Evolutionary conservation across 768 basidiomycete species (phyloP), one percentile per base, ranked within the genome.

Genomic region (Hortiboletus flavorubellus): DNA sequence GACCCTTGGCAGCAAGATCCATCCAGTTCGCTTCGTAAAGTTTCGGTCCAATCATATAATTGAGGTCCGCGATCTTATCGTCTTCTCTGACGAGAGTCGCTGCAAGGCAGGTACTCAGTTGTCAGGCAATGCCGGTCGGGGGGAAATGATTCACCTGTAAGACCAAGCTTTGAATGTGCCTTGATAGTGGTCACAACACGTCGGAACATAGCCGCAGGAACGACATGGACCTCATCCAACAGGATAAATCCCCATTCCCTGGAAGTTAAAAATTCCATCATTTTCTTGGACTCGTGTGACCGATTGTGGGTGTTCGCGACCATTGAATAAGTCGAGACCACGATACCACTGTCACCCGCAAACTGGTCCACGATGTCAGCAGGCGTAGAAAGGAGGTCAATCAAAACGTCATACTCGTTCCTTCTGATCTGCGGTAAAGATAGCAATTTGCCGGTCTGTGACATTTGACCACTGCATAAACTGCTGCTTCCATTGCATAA

Each of bases 1-100:
- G 97, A 2, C 97, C 97, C 73, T 98, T 98, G 57, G 93, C 93
- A 50, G 97, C 97, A 62, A 99, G 84, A 72, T 99, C 97, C 96
- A 99, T 98, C 97, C 97, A 99, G 69, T 99, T 99, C 5, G 97
- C 97, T 74, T 99, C 97, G 68, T 99, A 99, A 31, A 99, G 80
- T 73, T 99, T 99, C 10, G 97, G 97, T 8, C 97, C 97, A 70
- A 99, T 98, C 87, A 98, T 91, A 67, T 98, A 99, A 68, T 98
- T 98, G 53, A 99, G 77, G 73, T 99, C 97, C 15, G 89, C 88
- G 66, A 99, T 98, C 76, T 98, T 98, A 72, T 99, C 97, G 67
- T 99, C 97, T 73, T 99, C 97, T 55, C 97, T 89, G 26, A 99
- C 97, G 40, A 99, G 86, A 3, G 97, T 99, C 4, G 97, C 97